Evolutionary conservation across 1,284 basidiomycete species (phyloP).

Genomic region (Pseudozyma pruni): DNA sequence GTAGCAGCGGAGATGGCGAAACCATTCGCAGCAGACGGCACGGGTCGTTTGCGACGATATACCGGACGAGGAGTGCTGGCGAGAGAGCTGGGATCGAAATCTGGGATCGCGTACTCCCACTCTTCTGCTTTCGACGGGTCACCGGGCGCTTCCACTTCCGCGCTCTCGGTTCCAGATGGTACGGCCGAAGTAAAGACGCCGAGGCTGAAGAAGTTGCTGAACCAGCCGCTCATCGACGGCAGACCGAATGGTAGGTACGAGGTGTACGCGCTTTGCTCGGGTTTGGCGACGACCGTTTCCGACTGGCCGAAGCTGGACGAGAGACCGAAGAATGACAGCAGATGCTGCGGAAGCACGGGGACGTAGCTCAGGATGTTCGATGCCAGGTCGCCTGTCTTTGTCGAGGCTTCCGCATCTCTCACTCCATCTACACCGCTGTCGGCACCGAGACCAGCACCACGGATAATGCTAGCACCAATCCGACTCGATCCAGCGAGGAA

Average conservation of each 20-base stretch:
- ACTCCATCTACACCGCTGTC: neutral
- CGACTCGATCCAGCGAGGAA: slow-evolving; percentile 50
- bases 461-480: slow-evolving; percentile 49
- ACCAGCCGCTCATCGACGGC: slow-evolving; percentile 16
- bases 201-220: slow-evolving; percentile 23
- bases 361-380: slow-evolving; percentile 29
- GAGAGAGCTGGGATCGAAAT: slow-evolving; percentile 46
- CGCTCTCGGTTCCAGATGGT: too few species aligned
- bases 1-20: slow-evolving; percentile 28
- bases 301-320: neutral
- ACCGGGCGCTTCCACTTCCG: neutral
- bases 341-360: slow-evolving; percentile 49
- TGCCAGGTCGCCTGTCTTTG: neutral
- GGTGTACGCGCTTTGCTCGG: neutral
- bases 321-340: slow-evolving; percentile 44
- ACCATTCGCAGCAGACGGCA: slow-evolving; percentile 36
- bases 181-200: neutral
- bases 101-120: slow-evolving; percentile 54
- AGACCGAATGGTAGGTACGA: slow-evolving; percentile 18
- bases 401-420: neutral
- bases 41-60: slow-evolving; percentile 46
- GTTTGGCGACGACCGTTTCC: neutral
- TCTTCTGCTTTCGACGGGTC: slow-evolving; percentile 39
- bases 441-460: slow-evolving; percentile 20
- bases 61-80: slow-evolving; percentile 48